Evolutionary conservation across 75 land plant species (phyloP).

Genomic region (Cupressus sempervirens): DNA sequence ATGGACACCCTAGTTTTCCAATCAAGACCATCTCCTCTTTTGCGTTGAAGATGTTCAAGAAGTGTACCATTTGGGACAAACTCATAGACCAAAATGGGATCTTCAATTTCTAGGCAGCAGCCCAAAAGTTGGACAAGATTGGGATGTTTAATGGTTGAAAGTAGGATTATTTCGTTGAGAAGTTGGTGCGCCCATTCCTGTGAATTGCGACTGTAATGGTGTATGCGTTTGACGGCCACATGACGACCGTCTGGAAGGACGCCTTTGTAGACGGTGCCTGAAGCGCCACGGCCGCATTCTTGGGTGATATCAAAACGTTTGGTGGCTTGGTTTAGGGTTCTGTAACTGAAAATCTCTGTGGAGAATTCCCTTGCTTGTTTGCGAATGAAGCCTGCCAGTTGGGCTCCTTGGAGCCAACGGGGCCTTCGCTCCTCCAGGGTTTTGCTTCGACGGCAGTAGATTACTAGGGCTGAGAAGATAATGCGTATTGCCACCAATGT

Average conservation of each 20-base stretch:
- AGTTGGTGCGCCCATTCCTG: slow-evolving; percentile 20
- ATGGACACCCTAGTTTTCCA: slow-evolving; percentile 15
- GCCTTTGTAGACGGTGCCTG: slow-evolving; percentile 24
- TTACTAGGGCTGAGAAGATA: background rate
- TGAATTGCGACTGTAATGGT: slow-evolving; percentile 9
- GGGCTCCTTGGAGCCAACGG: background rate
- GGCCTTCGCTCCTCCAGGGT: too few species aligned
- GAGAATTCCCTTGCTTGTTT: background rate
- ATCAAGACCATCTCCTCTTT: slow-evolving; percentile 9
- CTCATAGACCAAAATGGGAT: slow-evolving; percentile 33
- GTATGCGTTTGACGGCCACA: slow-evolving; percentile 28
- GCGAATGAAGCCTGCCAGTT: background rate
- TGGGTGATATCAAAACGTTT: slow-evolving; percentile 17
- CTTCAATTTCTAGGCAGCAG: slow-evolving; percentile 22
- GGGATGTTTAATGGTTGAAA: slow-evolving; percentile 19
- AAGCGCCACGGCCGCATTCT: slow-evolving; percentile 24
- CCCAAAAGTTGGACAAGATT: slow-evolving; percentile 28
- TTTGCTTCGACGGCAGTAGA: background rate
- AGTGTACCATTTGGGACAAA: slow-evolving; percentile 35
- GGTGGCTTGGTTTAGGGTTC: slow-evolving; percentile 23
- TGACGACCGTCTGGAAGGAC: slow-evolving; percentile 22
- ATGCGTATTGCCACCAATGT: background rate
- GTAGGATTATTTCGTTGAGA: slow-evolving; percentile 25
- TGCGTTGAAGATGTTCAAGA: slow-evolving; percentile 8
- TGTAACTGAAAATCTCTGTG: slow-evolving; percentile 18